Evolutionary conservation across 2,329 filamentous ascomycete species (phyloP), one percentile per base, ranked within the genome.

Genomic region (Lanzia echinophila): DNA sequence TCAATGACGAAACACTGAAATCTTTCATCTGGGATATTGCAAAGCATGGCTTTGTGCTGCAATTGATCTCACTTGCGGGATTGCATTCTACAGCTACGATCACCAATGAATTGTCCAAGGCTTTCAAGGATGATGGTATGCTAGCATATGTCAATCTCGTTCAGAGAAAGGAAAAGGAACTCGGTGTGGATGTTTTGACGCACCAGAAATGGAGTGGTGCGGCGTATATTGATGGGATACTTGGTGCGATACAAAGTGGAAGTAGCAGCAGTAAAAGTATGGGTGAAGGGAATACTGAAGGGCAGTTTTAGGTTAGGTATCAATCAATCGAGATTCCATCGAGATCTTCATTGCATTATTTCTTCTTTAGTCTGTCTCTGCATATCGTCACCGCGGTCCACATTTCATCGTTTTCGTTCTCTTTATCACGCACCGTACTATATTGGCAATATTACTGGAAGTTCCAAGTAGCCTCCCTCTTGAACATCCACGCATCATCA

Each of bases 1-100:
- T 97, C 72, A 86, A 81, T 3, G 83, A 90, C 59, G 84, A 83
- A 57, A 86, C 86, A 6, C 79, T 99, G 53, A 90, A 87, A 73
- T 90, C 82, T 6, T 99, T 99, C 70, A 88, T 99, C 64, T 97
- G 92, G 92, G 92, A 97, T 69, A 83, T 99, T 60, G 94, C 91
- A 8, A 83, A 85, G 68, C 87, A 96, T 64, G 92, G 92, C 56
- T 92, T 84, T 67, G 82, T 83, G 10, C 71, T 86, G 63, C 83
- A 87, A 72, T 75, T 87, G 28, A 79, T 87, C 56, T 84, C 81
- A 15, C 74, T 87, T 13, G 83, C 84, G 0, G 83, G 83, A 15
- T 67, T 87, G 51, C 83, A 87, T 69, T 83, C 79, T 60, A 85
- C 79, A 39, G 83, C 83, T 3, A 78, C 80, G 15, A 79, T 81